Evolutionary conservation across 441 rosid genomes (phyloP).

Genomic region (Capsella rubella): DNA sequence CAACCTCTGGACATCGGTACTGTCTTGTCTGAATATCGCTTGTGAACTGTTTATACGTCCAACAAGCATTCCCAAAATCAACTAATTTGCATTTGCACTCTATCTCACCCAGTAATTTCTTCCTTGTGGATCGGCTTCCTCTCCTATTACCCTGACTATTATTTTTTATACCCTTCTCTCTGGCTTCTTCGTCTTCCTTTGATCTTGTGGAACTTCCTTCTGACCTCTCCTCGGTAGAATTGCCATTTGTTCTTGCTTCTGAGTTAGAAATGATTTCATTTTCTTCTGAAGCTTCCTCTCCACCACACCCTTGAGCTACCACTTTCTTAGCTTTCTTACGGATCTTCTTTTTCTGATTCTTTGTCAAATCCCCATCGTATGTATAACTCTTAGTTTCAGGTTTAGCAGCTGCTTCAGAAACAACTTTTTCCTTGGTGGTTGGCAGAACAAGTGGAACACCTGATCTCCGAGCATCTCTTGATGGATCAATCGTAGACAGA

Average conservation of each 20-base stretch:
- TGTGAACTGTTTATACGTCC: slow-evolving; percentile 80
- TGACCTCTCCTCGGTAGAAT: slow-evolving; percentile 43
- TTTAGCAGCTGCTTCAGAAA: slow-evolving; percentile 28
- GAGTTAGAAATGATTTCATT: slow-evolving; percentile 48
- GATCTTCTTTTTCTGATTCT: slow-evolving; percentile 78
- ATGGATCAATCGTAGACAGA: slow-evolving; percentile 63
- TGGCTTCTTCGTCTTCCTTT: slow-evolving; percentile 28
- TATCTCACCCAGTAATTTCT: slow-evolving; percentile 55
- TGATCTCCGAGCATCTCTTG: slow-evolving; percentile 60
- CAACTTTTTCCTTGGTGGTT: slow-evolving; percentile 47
- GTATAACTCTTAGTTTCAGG: slow-evolving; percentile 49
- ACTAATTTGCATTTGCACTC: slow-evolving; percentile 75
- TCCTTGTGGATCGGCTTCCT: slow-evolving; percentile 59
- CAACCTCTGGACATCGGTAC: slow-evolving; percentile 79
- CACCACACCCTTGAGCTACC: slow-evolving; percentile 55
- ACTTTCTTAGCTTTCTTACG: slow-evolving; percentile 75
- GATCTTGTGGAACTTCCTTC: slow-evolving; percentile 47
- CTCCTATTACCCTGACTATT: slow-evolving; percentile 47
- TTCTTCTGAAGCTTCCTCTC: slow-evolving; percentile 53
- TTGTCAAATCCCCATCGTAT: slow-evolving; percentile 60
- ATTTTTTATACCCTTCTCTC: slow-evolving; percentile 43
- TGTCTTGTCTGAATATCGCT: slow-evolving; percentile 83
- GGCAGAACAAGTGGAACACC: slow-evolving; percentile 64
- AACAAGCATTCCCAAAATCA: slow-evolving; percentile 84
- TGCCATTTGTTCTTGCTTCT: slow-evolving; percentile 47